phyloP scores from a whole-genome alignment of 2,329 filamentous ascomycete species.

The Diaporthe sp. region DNA sequence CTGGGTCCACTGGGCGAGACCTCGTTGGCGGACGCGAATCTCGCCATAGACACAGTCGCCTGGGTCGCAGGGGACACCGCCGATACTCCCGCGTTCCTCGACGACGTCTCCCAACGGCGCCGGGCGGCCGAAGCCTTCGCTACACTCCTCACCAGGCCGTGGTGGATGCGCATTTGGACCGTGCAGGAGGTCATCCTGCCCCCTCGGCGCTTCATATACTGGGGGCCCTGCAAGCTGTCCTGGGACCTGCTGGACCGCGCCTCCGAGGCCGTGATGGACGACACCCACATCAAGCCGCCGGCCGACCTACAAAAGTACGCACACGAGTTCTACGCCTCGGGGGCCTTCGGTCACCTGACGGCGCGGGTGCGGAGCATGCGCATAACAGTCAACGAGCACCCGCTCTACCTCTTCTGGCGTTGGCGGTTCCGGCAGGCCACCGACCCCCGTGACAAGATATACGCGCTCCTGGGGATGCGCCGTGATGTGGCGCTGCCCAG shows the following conservation, averaged over 20 bases:
- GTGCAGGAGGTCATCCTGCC: not conserved
- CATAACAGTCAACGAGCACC: not conserved
- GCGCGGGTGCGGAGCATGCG: not conserved
- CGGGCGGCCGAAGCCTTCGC: not conserved
- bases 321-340: not conserved
- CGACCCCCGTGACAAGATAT: not conserved
- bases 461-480: conserved; percentile 5
- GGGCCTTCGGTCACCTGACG: not conserved
- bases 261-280: not conserved
- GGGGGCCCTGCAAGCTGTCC: not conserved
- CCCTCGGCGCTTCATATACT: not conserved
- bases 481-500: not conserved
- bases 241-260: not conserved
- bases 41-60: not conserved
- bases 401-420: not conserved
- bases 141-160: not conserved
- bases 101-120: not conserved
- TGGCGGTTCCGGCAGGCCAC: not conserved
- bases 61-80: not conserved
- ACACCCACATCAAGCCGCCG: not conserved
- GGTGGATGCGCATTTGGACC: not conserved
- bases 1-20: not conserved
- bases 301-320: not conserved
- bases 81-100: not conserved
- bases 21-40: not conserved